Evolutionary conservation across 108 stramenopile genomes (phyloP).

Genomic region (Aureococcus anophagefferens): DNA sequence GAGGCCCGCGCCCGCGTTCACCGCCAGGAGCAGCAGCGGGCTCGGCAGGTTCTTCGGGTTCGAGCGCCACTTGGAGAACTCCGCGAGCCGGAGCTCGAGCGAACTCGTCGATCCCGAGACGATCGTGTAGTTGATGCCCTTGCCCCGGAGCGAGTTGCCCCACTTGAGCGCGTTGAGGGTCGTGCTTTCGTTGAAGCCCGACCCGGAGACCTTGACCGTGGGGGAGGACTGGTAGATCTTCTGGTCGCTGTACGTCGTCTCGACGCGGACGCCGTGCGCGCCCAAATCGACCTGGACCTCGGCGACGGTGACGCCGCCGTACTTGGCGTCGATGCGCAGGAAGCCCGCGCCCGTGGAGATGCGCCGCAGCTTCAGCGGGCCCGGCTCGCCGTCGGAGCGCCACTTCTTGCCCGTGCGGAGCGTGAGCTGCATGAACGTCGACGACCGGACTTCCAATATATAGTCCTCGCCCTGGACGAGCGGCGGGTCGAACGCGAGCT

Average conservation of each 20-base stretch:
- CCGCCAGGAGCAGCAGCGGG: constrained; percentile 7
- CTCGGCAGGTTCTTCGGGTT: constrained; percentile 11
- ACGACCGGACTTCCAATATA: not conserved
- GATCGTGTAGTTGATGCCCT: constrained; percentile 12
- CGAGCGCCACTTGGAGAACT: constrained; percentile 1
- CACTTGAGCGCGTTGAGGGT: not conserved
- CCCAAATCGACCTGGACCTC: constrained; percentile 2
- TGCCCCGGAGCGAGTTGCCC: constrained; percentile 1
- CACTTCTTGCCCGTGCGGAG: not conserved
- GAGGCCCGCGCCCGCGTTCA: constrained; percentile 14
- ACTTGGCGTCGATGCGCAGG: not conserved
- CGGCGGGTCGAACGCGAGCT: not conserved
- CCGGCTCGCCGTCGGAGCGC: not conserved
- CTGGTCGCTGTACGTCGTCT: not conserved
- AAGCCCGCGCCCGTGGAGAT: not conserved
- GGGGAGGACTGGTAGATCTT: not conserved
- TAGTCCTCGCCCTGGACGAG: not conserved
- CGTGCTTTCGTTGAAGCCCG: not conserved
- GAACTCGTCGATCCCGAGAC: not conserved
- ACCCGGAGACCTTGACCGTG: not conserved
- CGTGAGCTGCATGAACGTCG: not conserved
- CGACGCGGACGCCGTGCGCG: not conserved
- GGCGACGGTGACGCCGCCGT: not conserved
- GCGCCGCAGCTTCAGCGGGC: not conserved
- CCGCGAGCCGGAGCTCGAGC: not conserved